Conservation (phyloP, 345 rosid species). For the Rhodamnia rubescens region DNA sequence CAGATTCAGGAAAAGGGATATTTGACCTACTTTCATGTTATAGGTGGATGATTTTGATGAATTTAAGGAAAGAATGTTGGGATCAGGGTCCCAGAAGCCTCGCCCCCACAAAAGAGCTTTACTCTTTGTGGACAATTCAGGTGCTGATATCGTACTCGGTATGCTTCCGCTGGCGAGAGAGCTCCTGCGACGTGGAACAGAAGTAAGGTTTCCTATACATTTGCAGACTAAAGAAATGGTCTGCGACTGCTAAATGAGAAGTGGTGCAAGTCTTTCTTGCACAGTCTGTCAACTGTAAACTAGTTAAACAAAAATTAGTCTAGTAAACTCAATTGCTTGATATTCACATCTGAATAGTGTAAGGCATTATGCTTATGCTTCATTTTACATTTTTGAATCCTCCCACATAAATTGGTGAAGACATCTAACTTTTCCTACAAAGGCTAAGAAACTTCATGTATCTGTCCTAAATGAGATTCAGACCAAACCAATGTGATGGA, state of each 20-base stretch:
- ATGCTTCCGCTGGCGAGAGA: constrained; percentile 99
- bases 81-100: constrained; percentile 51
- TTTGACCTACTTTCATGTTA: background rate
- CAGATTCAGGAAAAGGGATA: background rate
- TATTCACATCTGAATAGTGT: background rate
- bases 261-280: background rate
- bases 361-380: background rate
- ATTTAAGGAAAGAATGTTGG: constrained; percentile 84
- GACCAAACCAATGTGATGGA: background rate
- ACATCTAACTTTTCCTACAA: background rate
- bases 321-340: background rate
- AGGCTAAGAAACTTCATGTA: background rate
- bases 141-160: constrained; percentile 88
- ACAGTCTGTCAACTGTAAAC: background rate
- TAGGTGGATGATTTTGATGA: constrained; percentile 96
- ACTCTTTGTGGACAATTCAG: constrained; percentile 96
- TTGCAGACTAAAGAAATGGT: background rate
- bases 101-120: constrained; percentile 80
- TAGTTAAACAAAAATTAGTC: background rate
- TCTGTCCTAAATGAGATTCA: background rate
- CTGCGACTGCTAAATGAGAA: background rate
- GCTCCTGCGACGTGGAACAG: constrained; percentile 91
- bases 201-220: constrained; percentile 31
- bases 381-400: background rate
- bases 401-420: background rate